Conservation (phyloP, 768 basidiomycete species). For the Sporobolomyces roseus region DNA sequence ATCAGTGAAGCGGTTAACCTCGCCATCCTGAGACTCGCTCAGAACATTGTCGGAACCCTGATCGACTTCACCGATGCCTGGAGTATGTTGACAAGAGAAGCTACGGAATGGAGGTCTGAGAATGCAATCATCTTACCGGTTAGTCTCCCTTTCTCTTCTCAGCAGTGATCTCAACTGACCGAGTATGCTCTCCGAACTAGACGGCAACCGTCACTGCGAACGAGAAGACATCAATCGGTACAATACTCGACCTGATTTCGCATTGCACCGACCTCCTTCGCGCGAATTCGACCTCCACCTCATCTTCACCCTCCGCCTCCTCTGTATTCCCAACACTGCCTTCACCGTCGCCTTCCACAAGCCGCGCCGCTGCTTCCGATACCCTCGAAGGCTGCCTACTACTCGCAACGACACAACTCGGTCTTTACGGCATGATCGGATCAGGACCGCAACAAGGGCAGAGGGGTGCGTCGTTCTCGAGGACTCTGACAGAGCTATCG, state of each 20-base stretch:
- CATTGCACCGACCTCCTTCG: slow-evolving; percentile 71
- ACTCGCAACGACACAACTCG: slow-evolving; percentile 37
- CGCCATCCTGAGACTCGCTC: slow-evolving; percentile 65
- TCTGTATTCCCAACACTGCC: slow-evolving; percentile 12
- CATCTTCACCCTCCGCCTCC: slow-evolving; percentile 29
- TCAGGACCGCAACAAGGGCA: slow-evolving; percentile 6
- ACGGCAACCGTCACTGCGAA: slow-evolving; percentile 78
- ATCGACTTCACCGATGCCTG: slow-evolving; percentile 69
- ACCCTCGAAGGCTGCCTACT: slow-evolving; percentile 39
- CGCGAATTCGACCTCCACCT: slow-evolving; percentile 51
- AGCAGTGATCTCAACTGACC: not conserved
- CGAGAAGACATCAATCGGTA: slow-evolving; percentile 79
- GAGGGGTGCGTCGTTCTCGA: not conserved
- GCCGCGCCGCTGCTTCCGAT: slow-evolving; percentile 15
- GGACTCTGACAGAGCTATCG: slow-evolving; percentile 24
- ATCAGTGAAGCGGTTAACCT: slow-evolving; percentile 68
- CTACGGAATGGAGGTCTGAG: slow-evolving; percentile 65
- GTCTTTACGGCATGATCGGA: slow-evolving; percentile 11
- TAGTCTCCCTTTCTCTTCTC: slow-evolving; percentile 7
- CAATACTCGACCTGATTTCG: slow-evolving; percentile 77
- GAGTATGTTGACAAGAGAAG: slow-evolving; percentile 56
- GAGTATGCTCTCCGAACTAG: slow-evolving; percentile 51
- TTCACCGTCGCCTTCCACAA: not conserved
- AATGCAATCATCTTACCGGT: slow-evolving; percentile 40
- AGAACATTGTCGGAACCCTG: slow-evolving; percentile 66